Conservation (phyloP, 768 basidiomycete species). For the Hebeloma cylindrosporum region DNA sequence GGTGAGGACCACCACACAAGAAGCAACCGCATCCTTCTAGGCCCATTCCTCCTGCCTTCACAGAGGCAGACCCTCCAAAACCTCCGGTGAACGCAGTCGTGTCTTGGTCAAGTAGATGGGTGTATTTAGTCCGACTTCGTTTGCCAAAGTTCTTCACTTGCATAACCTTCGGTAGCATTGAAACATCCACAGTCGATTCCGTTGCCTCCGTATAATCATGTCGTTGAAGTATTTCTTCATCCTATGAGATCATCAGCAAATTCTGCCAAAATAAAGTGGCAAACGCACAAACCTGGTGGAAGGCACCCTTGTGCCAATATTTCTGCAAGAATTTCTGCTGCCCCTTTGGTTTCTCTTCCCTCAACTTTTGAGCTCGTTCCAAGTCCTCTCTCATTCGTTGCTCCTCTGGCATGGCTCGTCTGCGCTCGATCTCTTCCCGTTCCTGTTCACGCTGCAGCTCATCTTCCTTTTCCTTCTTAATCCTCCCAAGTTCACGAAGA, state of each 20-base stretch:
- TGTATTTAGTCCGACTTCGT: constrained; percentile 92
- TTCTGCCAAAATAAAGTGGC: background rate
- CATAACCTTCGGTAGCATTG: constrained; percentile 91
- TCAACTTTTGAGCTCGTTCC: constrained; percentile 75
- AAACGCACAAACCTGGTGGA: constrained; percentile 75
- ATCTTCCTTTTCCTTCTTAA: constrained; percentile 93
- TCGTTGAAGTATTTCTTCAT: constrained; percentile 79
- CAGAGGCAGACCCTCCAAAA: constrained; percentile 58
- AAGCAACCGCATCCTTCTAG: constrained; percentile 78
- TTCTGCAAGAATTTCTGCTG: constrained; percentile 94
- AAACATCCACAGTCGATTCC: constrained; percentile 84
- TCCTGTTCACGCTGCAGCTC: constrained; percentile 80
- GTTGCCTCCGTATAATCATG: constrained; percentile 92
- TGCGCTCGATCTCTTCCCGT: constrained; percentile 85
- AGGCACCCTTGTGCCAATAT: constrained; percentile 99
- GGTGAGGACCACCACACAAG: constrained; percentile 89
- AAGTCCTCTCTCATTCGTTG: constrained; percentile 91
- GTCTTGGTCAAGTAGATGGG: constrained; percentile 93
- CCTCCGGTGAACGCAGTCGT: constrained; percentile 68
- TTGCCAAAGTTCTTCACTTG: constrained; percentile 96
- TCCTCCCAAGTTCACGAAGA: constrained; percentile 86
- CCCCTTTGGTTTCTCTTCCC: constrained; percentile 89
- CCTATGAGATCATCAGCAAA: constrained; percentile 39
- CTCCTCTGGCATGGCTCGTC: constrained; percentile 91
- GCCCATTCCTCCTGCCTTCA: constrained; percentile 56